A percentile compares a stretch with the other conserved stretches of the same genome.
phyloP scores from a whole-genome alignment of 345 rosid species.

The Brassica nigra region DNA sequence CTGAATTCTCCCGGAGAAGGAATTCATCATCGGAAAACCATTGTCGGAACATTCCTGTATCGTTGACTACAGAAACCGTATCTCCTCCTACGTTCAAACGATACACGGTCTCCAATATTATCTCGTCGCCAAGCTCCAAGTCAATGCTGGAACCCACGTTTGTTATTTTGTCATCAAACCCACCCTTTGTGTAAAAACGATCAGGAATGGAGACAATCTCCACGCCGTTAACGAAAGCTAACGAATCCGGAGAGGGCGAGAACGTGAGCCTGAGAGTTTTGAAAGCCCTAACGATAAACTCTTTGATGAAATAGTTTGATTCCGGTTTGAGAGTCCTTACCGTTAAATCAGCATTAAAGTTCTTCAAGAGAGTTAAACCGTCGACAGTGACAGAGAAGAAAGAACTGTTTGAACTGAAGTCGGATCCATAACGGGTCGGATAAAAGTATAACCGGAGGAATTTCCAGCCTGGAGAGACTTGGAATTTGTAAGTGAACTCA shows the following conservation, averaged over 20 bases:
- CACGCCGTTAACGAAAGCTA: constrained; percentile 46
- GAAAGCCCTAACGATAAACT: constrained; percentile 27
- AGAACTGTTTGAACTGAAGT: neutral
- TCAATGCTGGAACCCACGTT: neutral
- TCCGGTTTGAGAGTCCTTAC: neutral
- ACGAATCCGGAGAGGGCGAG: constrained; percentile 29
- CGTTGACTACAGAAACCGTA: accelerated
- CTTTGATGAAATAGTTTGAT: neutral
- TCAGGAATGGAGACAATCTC: constrained; percentile 45
- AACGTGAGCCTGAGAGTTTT: constrained; percentile 42
- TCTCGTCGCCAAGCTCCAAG: neutral
- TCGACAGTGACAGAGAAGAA: constrained; percentile 34
- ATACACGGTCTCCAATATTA: constrained; percentile 40
- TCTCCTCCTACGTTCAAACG: constrained; percentile 41
- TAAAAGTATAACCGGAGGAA: constrained; percentile 42
- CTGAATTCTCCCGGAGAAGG: neutral
- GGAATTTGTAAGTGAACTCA: constrained; percentile 19
- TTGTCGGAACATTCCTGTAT: constrained; percentile 43
- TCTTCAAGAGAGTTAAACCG: constrained; percentile 33
- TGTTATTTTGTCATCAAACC: neutral
- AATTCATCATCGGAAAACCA: constrained; percentile 23
- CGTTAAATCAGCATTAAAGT: constrained; percentile 41
- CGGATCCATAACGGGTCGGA: constrained; percentile 16
- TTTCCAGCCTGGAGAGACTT: constrained; percentile 34
- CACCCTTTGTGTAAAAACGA: constrained; percentile 30